These are phyloP conservation scores for Colletotrichum shisoi DNA, from an alignment of 2,329 filamentous ascomycete species.

Conservation along the genomic window DNA sequence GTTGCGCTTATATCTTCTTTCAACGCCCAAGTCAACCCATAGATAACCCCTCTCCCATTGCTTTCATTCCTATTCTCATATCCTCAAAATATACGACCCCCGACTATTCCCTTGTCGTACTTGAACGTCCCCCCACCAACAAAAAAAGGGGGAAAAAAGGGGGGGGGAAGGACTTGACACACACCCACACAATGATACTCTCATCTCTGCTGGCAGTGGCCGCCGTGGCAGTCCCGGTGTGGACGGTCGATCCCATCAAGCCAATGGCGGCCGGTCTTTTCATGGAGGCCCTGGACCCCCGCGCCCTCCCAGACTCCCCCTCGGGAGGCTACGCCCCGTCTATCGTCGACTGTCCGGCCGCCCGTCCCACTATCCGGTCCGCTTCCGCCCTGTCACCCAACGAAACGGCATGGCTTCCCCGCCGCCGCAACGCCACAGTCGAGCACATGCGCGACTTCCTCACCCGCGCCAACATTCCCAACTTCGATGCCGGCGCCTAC, in stretches of 20 bases:
- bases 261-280: constrained; percentile 35
- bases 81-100: background rate
- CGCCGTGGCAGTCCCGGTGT: constrained; percentile 46
- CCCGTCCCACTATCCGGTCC: constrained; percentile 72
- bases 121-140: background rate
- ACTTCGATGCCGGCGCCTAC: constrained; percentile 78
- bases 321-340: constrained; percentile 75
- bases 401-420: constrained; percentile 77
- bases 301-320: constrained; percentile 51
- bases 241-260: constrained; percentile 42
- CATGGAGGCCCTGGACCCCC: constrained; percentile 38
- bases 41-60: constrained; percentile 1
- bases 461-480: constrained; percentile 73
- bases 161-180: no score
- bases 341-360: constrained; percentile 71
- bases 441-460: constrained; percentile 79
- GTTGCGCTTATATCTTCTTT: constrained; percentile 7
- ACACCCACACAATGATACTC: constrained; percentile 23
- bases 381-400: constrained; percentile 69
- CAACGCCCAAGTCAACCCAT: background rate
- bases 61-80: background rate
- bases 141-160: no score
- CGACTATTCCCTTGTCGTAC: background rate
- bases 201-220: constrained; percentile 28
- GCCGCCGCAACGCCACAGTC: constrained; percentile 75